A percentile compares a stretch with the other conserved stretches of the same genome.
Conservation (phyloP, 257 asterid species). For the Cruciata laevipes region DNA sequence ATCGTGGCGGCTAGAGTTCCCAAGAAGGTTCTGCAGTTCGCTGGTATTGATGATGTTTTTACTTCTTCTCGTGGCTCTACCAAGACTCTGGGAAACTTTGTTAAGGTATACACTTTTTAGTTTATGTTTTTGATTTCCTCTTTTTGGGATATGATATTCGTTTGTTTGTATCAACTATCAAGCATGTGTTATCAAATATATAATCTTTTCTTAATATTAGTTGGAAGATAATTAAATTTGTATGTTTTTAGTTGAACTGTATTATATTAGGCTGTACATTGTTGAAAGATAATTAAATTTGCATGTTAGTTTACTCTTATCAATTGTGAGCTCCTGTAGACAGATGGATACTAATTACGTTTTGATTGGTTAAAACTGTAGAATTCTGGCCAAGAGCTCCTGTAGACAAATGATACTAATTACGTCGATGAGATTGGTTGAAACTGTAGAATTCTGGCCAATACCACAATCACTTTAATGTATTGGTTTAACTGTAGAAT, state of each 20-base stretch:
- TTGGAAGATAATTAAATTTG: not conserved
- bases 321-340: too few relatives aligned
- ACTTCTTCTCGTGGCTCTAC: conserved; percentile 89
- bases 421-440: not conserved
- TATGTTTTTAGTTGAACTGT: too few relatives aligned
- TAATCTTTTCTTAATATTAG: not conserved
- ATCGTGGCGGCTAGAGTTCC: conserved; percentile 93
- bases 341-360: too few relatives aligned
- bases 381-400: too few relatives aligned
- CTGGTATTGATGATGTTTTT: conserved; percentile 84
- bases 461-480: too few relatives aligned
- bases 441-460: not conserved
- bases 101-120: conserved; percentile 38
- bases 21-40: conserved; percentile 82
- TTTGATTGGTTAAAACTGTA: too few relatives aligned
- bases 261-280: not conserved
- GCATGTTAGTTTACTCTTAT: too few relatives aligned
- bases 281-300: not conserved
- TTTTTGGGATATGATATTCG: not conserved
- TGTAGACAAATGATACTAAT: not conserved
- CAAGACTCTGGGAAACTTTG: conserved; percentile 86
- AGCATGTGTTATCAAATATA: too few relatives aligned
- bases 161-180: not conserved
- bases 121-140: not conserved
- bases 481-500: not conserved